Evolutionary conservation across 2,329 filamentous ascomycete genomes (phyloP), one percentile per base, ranked within the genome.

Genomic region (Colletotrichum sp.): DNA sequence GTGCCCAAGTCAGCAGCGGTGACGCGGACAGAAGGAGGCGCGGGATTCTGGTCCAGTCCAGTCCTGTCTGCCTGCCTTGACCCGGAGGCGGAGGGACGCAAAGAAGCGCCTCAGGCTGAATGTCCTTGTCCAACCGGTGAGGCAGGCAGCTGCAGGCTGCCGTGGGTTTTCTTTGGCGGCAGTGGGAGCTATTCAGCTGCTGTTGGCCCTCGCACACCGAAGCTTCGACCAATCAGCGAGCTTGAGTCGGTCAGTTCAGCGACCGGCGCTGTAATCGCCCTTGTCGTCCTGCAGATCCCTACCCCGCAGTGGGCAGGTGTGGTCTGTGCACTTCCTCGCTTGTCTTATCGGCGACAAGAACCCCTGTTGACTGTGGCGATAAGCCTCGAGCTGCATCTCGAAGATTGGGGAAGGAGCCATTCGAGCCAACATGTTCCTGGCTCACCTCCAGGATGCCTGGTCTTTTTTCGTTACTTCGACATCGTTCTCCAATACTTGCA

Each of bases 161-260:
- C 60, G 55, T 22, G 4, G 44, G 44, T 22, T 52, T 52, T 52
- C 60, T 39, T 63, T 71, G 68, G 57, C 19, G 28, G 25, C n/a
- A 71, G 36, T 28, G 22, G 4, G 15, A 71, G 68, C 68, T 52
- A 13, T 65, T 25, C 28, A 6, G 39, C 30, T 36, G 55, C 19
- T 44, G 39, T n/a, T 44, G 44, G 44, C 44, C 1, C 44, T 48
- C 12, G 44, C 39, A 34, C 59, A 34, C 66, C 48, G 68, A 19
- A 75, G 60, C 68, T 75, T 69, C 19, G 48, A n/a, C 60, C 68
- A 72, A 72, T 75, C 68, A 75, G 60, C 19, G 3, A 64, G 68
- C 72, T 72, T n/a, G 22, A 72, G 60, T 59, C 68, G 68, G 59
- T 44, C 61, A 28, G 32, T 34, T 6, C 30, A 48, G 30, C 27